Evolutionary conservation across 345 rosid genomes (phyloP).

Genomic region (Litchi chinensis): DNA sequence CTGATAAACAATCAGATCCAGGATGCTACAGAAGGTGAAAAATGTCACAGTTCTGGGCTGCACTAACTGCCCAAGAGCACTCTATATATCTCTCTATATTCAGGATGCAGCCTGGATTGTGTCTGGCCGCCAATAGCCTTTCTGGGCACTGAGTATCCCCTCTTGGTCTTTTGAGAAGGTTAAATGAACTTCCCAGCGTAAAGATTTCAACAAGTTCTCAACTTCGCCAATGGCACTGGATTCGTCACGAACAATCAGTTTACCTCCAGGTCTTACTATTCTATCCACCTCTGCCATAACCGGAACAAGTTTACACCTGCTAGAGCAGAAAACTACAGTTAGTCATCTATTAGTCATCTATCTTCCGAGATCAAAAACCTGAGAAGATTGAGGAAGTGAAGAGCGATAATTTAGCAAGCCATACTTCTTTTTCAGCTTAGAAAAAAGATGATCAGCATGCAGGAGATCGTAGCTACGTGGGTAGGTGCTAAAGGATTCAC

Average conservation of each 20-base stretch:
- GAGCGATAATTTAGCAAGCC: background rate
- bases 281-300: slow-evolving; percentile 91
- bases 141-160: slow-evolving; percentile 87
- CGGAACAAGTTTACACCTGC: slow-evolving; percentile 81
- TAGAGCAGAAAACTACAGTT: background rate
- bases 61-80: background rate
- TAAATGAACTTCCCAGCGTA: slow-evolving; percentile 80
- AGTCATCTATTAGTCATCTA: background rate
- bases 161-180: slow-evolving; percentile 75
- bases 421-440: slow-evolving; percentile 70
- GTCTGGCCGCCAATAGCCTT: slow-evolving; percentile 86
- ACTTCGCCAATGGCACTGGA: slow-evolving; percentile 64
- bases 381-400: background rate
- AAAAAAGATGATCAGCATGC: slow-evolving; percentile 93
- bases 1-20: background rate
- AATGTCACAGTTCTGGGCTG: background rate
- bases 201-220: slow-evolving; percentile 72
- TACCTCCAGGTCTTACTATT: slow-evolving; percentile 93
- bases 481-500: slow-evolving; percentile 90
- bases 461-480: slow-evolving; percentile 84
- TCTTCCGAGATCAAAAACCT: background rate
- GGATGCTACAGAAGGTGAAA: slow-evolving; percentile 11
- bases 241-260: slow-evolving; percentile 71
- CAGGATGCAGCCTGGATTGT: slow-evolving; percentile 41
- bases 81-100: slow-evolving; percentile 12